Base-by-base conservation (phyloP, 768 basidiomycete genomes). In the Clitopilus passeckerianus region DNA sequence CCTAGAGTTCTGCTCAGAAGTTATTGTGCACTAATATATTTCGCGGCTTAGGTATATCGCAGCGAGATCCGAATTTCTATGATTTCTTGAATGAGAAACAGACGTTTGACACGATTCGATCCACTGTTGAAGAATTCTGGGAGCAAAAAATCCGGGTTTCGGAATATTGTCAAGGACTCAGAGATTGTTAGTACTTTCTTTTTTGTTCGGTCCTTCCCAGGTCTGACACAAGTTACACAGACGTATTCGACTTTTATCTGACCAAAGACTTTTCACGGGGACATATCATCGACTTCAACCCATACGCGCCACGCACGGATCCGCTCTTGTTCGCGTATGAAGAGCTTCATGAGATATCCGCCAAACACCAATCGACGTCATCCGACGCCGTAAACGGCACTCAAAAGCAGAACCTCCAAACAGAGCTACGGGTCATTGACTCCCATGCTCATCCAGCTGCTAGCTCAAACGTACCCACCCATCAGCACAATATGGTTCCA, bases 401-500 rank as follows among this genome's bases (percentile, higher is more conserved):
- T 41, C 37, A 41, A 12, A 14, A 50, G 46, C 46, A 50, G 12
- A 5, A 20, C 6, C 20, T 18, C 7, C 3, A 7, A n/a, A 5
- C 86, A 0, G 74, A 76, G 58, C 70, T 90, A 27, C 80, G 82
- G 43, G 84, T 89, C 37, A 87, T 96, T 57, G 86, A 93, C 66
- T 92, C 90, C 0, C 79, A 78, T 1, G 71, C 80, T 6, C 93
- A 96, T 70, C 91, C 91, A 0, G 80, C 80, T 1, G 87, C 86
- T 0, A 75, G 75, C 15, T 76, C 80, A 34, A 91, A 86, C 61
- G 83, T 86, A 1, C 95, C 95, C 1, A 74, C 80, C 0, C 76
- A 91, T 68, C 89, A 89, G 63, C 91, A 91, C 70, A 96, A 94
- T 66, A 95, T 94, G 88, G 79, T 95, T 33, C 96, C 95, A 8